Conservation (phyloP, 140 eudicot genomes). For the Ambrosia hybrid region DNA sequence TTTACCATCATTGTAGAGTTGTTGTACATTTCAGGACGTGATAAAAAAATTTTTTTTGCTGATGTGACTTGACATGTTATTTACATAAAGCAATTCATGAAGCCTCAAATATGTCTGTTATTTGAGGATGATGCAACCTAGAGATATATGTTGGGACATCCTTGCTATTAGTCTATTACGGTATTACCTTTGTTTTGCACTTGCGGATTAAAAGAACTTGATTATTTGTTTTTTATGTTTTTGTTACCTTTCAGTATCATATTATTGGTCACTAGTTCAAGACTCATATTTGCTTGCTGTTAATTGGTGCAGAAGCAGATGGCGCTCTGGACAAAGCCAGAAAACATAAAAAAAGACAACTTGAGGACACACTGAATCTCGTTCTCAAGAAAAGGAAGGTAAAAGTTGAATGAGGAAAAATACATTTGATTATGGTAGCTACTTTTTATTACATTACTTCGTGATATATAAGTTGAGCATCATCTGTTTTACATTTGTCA, state of each 20-base stretch:
- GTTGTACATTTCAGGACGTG: not conserved
- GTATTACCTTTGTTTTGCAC: not conserved
- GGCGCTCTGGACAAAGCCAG: conserved; percentile 97
- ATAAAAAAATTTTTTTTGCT: not conserved
- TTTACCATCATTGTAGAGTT: conserved; percentile 3
- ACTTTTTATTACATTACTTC: conserved; percentile 5
- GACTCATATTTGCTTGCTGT: conserved; percentile 8
- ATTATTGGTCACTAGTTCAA: conserved; percentile 14
- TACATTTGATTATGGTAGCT: not conserved
- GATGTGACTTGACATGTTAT: not conserved
- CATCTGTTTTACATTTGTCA: conserved; percentile 18
- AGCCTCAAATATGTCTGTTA: not conserved
- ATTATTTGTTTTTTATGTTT: not conserved
- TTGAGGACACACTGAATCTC: conserved; percentile 86
- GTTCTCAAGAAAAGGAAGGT: conserved; percentile 95
- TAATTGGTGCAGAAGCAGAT: conserved; percentile 81
- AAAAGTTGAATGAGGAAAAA: conserved; percentile 13
- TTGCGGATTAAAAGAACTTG: not conserved
- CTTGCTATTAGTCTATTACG: conserved; percentile 1
- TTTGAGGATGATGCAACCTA: not conserved
- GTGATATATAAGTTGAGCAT: conserved; percentile 9
- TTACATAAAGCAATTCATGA: not conserved
- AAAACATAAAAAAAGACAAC: conserved; percentile 96
- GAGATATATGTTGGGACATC: not conserved
- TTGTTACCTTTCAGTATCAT: not conserved